Percentiles rank a stretch among this genome's conserved stretches.
These are phyloP conservation scores for Phytophthora cryptogea DNA, from an alignment of 352 stramenopile species.

Conservation along the genomic window DNA sequence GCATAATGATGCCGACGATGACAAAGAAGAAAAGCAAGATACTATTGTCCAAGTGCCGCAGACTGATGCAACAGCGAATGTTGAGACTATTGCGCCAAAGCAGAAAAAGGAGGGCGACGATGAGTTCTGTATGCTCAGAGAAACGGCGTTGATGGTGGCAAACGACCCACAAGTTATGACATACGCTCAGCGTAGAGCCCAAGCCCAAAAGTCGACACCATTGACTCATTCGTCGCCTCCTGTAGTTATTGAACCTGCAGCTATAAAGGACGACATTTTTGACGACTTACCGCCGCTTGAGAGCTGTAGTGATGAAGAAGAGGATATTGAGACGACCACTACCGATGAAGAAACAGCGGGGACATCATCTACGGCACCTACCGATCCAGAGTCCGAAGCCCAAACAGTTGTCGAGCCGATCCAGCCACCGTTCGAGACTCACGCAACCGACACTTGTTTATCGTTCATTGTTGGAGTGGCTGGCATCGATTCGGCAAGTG, in stretches of 20 bases:
- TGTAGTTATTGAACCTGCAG: constrained; percentile 19
- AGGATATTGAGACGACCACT: constrained; percentile 12
- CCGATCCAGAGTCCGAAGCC: not conserved
- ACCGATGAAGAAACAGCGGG: constrained; percentile 8
- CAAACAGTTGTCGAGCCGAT: not conserved
- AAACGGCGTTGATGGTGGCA: constrained; percentile 70
- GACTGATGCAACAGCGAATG: not conserved
- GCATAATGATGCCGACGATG: constrained; percentile 22
- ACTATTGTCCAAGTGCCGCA: not conserved
- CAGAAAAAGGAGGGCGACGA: constrained; percentile 40
- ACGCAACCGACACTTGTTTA: constrained; percentile 48
- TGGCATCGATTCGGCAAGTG: constrained; percentile 39
- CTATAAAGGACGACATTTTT: constrained; percentile 28
- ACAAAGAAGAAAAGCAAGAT: constrained; percentile 14
- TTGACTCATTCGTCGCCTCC: not conserved
- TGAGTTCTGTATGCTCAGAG: constrained; percentile 56
- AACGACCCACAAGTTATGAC: constrained; percentile 56
- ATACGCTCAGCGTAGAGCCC: constrained; percentile 5
- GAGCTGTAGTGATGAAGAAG: constrained; percentile 60
- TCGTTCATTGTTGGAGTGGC: constrained; percentile 58
- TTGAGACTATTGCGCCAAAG: not conserved
- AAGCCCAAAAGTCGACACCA: constrained; percentile 4
- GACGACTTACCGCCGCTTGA: constrained; percentile 63
- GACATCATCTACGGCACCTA: not conserved
- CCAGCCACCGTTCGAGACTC: constrained; percentile 43